These are phyloP conservation scores for Evernia prunastri DNA, from an alignment of 495 filamentous ascomycete species.

Conservation along the genomic window DNA sequence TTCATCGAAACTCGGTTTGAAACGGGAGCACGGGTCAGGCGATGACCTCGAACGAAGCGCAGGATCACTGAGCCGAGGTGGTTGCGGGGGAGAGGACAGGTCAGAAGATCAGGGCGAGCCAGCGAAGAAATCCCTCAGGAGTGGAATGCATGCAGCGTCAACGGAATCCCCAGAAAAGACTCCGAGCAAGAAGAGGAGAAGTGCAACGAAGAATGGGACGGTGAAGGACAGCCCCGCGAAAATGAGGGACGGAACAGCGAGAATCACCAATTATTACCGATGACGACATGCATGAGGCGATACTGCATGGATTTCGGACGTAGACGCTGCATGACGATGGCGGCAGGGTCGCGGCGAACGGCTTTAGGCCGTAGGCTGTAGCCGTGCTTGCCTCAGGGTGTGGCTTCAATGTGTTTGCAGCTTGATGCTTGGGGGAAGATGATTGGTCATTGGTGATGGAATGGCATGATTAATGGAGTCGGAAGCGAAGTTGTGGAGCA, in stretches of 20 bases:
- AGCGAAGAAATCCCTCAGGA: conserved; percentile 19
- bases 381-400: conserved; percentile 1
- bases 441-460: not conserved
- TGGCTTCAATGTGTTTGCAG: not conserved
- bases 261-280: conserved; percentile 81
- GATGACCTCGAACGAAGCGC: conserved; percentile 22
- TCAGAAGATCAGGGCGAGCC: conserved; percentile 28
- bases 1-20: conserved; percentile 38
- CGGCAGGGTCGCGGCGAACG: conserved; percentile 21
- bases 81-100: conserved; percentile 53
- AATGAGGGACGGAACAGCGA: conserved; percentile 56
- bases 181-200: conserved; percentile 38
- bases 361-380: not conserved
- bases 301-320: conserved; percentile 9
- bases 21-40: conserved; percentile 48
- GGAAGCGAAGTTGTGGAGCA: not conserved
- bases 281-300: conserved; percentile 11
- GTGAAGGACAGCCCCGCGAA: conserved; percentile 42
- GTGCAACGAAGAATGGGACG: conserved; percentile 43
- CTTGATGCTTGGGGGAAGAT: not conserved
- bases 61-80: conserved; percentile 25
- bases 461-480: not conserved
- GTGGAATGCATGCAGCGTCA: conserved; percentile 8
- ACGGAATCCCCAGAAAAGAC: conserved; percentile 41
- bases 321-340: conserved; percentile 15